Conservation (phyloP, 495 filamentous ascomycete genomes). For the Aspergillus cristatus region DNA sequence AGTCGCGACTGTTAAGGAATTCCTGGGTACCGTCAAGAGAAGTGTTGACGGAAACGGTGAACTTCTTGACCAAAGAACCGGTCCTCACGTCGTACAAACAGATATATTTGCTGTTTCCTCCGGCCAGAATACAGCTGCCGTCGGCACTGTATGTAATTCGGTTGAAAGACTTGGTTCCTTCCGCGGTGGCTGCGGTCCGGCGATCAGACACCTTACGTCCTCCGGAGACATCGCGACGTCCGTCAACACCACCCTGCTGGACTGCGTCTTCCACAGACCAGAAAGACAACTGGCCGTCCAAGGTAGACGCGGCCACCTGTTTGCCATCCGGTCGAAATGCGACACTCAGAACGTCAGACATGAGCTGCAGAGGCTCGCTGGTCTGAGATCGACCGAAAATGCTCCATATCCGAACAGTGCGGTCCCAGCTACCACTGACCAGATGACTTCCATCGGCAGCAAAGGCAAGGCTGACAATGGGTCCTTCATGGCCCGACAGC, state of each 20-base stretch:
- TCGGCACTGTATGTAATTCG: conserved; percentile 85
- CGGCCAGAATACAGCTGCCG: conserved; percentile 80
- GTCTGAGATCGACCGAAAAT: conserved; percentile 91
- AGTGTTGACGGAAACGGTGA: conserved; percentile 85
- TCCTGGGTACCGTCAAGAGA: conserved; percentile 93
- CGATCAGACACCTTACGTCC: conserved; percentile 81
- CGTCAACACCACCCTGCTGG: conserved; percentile 73
- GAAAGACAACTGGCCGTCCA: conserved; percentile 91
- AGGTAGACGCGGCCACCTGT: conserved; percentile 81
- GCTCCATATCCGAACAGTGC: conserved; percentile 88
- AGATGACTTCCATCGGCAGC: conserved; percentile 73
- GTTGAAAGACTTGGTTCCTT: conserved; percentile 82
- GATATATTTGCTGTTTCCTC: conserved; percentile 93
- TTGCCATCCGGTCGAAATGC: conserved; percentile 83
- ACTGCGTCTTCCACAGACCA: conserved; percentile 85
- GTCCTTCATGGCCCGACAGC: conserved; percentile 87
- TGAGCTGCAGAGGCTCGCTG: conserved; percentile 82
- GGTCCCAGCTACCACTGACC: conserved; percentile 91
- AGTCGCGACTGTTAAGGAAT: conserved; percentile 80
- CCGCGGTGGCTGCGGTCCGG: conserved; percentile 78
- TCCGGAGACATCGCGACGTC: conserved; percentile 84
- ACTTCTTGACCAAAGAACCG: conserved; percentile 86
- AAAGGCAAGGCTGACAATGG: conserved; percentile 79
- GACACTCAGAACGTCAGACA: conserved; percentile 81
- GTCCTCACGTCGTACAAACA: conserved; percentile 88